Base-by-base conservation (phyloP, 2,329 filamentous ascomycete species). In the Hypocreales sp. region DNA sequence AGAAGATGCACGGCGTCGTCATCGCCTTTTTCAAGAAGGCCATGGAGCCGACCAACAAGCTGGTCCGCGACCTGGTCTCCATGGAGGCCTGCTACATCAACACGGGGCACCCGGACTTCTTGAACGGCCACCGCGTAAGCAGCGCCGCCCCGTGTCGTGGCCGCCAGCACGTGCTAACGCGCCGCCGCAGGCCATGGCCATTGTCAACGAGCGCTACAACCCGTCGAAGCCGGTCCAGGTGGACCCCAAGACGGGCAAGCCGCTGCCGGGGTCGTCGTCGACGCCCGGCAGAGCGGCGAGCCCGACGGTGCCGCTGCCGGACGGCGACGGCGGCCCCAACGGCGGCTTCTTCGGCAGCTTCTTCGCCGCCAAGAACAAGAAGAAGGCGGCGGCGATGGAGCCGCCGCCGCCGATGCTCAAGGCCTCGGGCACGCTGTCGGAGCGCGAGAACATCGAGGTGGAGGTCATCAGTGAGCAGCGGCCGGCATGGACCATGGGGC, bases 371-470 rank as follows among this genome's bases (percentile, higher is more conserved):
- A 98, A 95, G 72, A 98, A 95, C 63, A 98, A 95, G 75, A 98
- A 98, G 72, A 95, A 94, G 77, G 92, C 92, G 60, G 90, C 90
- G n/a, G 86, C 87, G 25, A 98, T 98, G 90, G 90, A 98, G 52
- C 67, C 90, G 10, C 90, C 90, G 21, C 90, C 90, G 35, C 72
- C 90, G 17, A 87, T 74, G 22, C 72, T 98, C 31, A 98, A 94
- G 63, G 90, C 90, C 19, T 92, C 83, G 4, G 87, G 90, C 22
- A 92, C 78, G 15, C 64, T 98, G 21, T 92, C 81, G 5, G 90
- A 98, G 58, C 83, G 90, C 35, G 90, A 98, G 53, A 77, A 75
- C 33, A 81, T 93, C 37, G 90, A 98, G 54, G 90, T 98, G 25
- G 90, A 98, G 58, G 86, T 98, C 35, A 98, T 98, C 48, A 98